Evolutionary conservation across 257 asterid species (phyloP).

Genomic region (Eucommia ulmoides): DNA sequence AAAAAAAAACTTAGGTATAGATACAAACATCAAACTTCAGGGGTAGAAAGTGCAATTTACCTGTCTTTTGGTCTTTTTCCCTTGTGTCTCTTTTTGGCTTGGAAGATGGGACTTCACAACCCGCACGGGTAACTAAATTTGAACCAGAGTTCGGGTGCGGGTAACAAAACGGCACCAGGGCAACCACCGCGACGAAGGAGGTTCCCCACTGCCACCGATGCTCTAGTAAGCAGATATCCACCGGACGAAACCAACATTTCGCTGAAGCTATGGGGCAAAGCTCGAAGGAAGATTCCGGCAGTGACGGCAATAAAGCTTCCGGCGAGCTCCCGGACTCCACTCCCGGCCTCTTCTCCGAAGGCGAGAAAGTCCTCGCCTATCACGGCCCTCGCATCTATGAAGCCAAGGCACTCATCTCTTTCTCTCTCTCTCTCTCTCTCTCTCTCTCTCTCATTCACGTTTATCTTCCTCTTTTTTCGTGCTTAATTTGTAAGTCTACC

Average conservation of each 20-base stretch:
- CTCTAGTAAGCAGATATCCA: too few species aligned
- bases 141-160: too few species aligned
- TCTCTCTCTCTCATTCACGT: slow-evolving; percentile 15
- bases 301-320: slow-evolving; percentile 61
- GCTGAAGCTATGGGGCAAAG: slow-evolving; percentile 21
- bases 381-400: slow-evolving; percentile 85
- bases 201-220: too few species aligned
- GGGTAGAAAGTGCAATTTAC: too few species aligned
- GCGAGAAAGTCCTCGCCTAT: slow-evolving; percentile 85
- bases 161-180: too few species aligned
- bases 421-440: neutral
- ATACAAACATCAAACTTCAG: too few species aligned
- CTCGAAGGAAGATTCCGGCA: slow-evolving; percentile 52
- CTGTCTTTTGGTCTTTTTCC: too few species aligned
- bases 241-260: neutral
- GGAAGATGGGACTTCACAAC: too few species aligned
- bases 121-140: too few species aligned
- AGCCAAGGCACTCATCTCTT: slow-evolving; percentile 31
- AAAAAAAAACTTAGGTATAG: too few species aligned
- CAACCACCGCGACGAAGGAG: too few species aligned
- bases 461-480: slow-evolving; percentile 6
- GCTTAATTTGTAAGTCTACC: neutral
- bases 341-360: slow-evolving; percentile 50
- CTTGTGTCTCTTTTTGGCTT: too few species aligned
- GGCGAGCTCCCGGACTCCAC: slow-evolving; percentile 37